Evolutionary conservation across 2,329 filamentous ascomycete genomes (phyloP), one percentile per base, ranked within the genome.

Genomic region (Penicillium nordicum): DNA sequence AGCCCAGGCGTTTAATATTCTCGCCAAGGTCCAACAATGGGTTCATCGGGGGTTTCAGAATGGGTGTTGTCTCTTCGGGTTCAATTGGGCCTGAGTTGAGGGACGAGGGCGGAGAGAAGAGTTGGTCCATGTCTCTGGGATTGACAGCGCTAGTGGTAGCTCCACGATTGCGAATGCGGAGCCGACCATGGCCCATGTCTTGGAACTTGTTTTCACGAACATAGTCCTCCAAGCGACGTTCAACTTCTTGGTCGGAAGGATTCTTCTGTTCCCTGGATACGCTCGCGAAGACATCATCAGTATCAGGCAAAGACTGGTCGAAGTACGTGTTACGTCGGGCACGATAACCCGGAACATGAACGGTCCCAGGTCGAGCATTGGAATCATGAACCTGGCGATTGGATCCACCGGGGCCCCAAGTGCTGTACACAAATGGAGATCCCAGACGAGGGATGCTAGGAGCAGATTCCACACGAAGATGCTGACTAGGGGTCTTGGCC

Each of bases 121-220:
- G 73, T 55, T 79, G 77, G 43, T 82, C 76, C 34, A 86, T 74
- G 50, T 80, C 79, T 50, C 79, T 76, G 29, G 77, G 77, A 59
- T 77, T 78, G 57, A 83, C 79, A 50, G 84, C 82, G 48, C 84
- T 81, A 25, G 83, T 77, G 45, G 83, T 87, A 64, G 84, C 85
- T 53, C 84, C 84, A 42, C 85, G 82, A 63, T 80, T 84, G 40
- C 84, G 80, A 34, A 84, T 79, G 27, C 85, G 82, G 11, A 85
- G 79, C 30, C 83, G 80, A 53, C 82, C 80, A 62, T 83, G 79
- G 51, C 80, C 79, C 10, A 77, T 75, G 57, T 84, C 79, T 29
- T 69, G 70, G 25, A 73, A 57, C 56, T 73, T 74, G 45, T 72
- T 69, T 38, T 72, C 67, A 21, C 69, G 70, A 36, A 72, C 59